These are phyloP conservation scores for Mycena belliarum DNA, from an alignment of 768 basidiomycete species.

Conservation along the genomic window DNA sequence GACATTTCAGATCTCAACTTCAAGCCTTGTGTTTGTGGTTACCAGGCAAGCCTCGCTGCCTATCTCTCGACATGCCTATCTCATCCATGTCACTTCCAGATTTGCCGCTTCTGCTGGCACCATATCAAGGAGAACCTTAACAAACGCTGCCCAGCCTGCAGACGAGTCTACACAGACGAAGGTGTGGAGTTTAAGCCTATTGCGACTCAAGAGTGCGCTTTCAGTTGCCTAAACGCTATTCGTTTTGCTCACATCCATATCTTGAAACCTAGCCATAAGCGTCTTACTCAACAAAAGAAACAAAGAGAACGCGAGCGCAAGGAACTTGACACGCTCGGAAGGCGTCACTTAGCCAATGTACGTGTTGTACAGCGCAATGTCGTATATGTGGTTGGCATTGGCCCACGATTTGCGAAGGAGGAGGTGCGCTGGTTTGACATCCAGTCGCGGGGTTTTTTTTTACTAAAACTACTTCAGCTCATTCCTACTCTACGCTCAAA, in stretches of 20 bases:
- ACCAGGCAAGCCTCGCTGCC: slow-evolving; percentile 63
- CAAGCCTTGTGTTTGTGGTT: slow-evolving; percentile 98
- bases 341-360: slow-evolving; percentile 88
- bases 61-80: slow-evolving; percentile 2
- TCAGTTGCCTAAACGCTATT: slow-evolving; percentile 16
- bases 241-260: slow-evolving; percentile 8
- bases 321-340: slow-evolving; percentile 83
- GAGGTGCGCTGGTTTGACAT: slow-evolving; percentile 64
- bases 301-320: slow-evolving; percentile 93
- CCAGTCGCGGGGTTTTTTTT: slow-evolving; percentile 10
- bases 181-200: slow-evolving; percentile 94
- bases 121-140: slow-evolving; percentile 97
- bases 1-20: slow-evolving; percentile 99
- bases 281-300: slow-evolving; percentile 93
- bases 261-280: slow-evolving; percentile 71
- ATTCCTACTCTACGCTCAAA: slow-evolving; percentile 90
- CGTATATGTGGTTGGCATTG: slow-evolving; percentile 95
- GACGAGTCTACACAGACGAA: slow-evolving; percentile 90
- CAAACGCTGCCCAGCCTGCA: slow-evolving; percentile 94
- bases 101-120: slow-evolving; percentile 99
- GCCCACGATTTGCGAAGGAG: slow-evolving; percentile 91
- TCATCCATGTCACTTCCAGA: slow-evolving; percentile 49
- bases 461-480: slow-evolving; percentile 47
- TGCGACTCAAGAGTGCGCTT: slow-evolving; percentile 86
- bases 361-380: slow-evolving; percentile 96